Conservation (phyloP, 192 early-diverging fungal species). For the Piromyces finnis region DNA sequence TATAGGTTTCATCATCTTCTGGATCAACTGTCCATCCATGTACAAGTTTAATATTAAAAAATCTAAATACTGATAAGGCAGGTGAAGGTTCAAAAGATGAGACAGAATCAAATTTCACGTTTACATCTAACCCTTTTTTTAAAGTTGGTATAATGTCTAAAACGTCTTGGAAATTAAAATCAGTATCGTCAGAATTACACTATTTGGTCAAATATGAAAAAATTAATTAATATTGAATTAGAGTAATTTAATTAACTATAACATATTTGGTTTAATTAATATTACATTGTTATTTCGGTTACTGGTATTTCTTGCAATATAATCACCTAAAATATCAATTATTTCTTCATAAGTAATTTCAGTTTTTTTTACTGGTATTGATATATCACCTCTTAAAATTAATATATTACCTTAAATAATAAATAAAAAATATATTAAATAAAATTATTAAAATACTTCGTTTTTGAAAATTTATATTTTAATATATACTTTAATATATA, state of each 20-base stretch:
- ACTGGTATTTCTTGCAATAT: conserved; percentile 23
- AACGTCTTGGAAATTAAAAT: neutral
- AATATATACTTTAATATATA: no score
- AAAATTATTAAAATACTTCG: no score
- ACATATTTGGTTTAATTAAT: no score
- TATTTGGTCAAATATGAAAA: no score
- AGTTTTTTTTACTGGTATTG: conserved; percentile 28
- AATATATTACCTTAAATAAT: conserved; percentile 48
- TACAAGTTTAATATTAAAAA: conserved; percentile 59
- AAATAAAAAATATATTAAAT: no score
- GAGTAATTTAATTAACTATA: no score
- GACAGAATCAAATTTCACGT: conserved; percentile 60
- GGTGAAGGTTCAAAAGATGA: conserved; percentile 55
- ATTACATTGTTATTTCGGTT: neutral
- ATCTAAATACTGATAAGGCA: conserved; percentile 49
- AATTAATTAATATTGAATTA: no score
- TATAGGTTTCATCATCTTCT: conserved; percentile 31
- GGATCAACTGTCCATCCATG: conserved; percentile 83
- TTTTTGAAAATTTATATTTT: no score
- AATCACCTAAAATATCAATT: conserved; percentile 55
- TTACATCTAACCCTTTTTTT: conserved; percentile 53
- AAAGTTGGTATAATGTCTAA: neutral
- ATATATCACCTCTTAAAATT: conserved; percentile 46
- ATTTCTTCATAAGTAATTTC: conserved; percentile 49
- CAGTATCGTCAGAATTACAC: neutral